A percentile compares a stretch with the other conserved stretches of the same genome.
Conservation (phyloP, 2,329 filamentous ascomycete species). For the Juglanconis oblonga region DNA sequence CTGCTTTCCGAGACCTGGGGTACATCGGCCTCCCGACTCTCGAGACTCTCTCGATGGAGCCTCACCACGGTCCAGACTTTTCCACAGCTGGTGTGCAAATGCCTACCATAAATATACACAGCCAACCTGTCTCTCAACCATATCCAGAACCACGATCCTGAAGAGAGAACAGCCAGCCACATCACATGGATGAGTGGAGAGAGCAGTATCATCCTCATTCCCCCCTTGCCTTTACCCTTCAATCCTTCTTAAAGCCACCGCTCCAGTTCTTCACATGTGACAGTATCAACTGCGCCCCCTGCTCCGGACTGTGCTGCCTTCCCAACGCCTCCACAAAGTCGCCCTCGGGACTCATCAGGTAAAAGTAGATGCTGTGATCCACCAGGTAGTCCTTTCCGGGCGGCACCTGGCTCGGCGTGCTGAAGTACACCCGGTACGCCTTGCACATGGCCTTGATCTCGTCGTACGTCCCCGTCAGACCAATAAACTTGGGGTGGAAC, state of each 20-base stretch:
- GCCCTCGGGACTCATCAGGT: conserved; percentile 97
- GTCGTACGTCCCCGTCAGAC: conserved; percentile 89
- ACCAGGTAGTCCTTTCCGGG: conserved; percentile 95
- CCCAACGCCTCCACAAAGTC: conserved; percentile 98
- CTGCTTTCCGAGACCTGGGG: neutral
- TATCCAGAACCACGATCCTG: no score
- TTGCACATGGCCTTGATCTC: conserved; percentile 94
- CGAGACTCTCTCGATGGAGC: neutral
- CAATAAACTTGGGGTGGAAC: conserved; percentile 84
- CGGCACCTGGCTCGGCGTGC: conserved; percentile 82
- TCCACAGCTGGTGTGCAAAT: neutral
- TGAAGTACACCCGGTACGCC: conserved; percentile 95
- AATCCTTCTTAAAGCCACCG: conserved; percentile 25
- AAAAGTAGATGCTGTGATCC: conserved; percentile 99
- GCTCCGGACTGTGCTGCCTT: conserved; percentile 85
- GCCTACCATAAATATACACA: neutral
- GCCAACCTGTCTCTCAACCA: neutral
- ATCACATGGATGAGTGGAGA: conserved; percentile 6
- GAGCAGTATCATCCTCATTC: neutral
- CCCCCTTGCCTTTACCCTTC: neutral
- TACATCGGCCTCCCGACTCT: neutral
- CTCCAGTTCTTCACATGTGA: conserved; percentile 73
- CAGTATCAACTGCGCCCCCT: conserved; percentile 78
- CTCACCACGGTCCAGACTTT: neutral
- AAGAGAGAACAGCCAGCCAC: no score